These are phyloP conservation scores for Pichia sp. DNA, from an alignment of 1,139 yeast species.

Conservation along the genomic window DNA sequence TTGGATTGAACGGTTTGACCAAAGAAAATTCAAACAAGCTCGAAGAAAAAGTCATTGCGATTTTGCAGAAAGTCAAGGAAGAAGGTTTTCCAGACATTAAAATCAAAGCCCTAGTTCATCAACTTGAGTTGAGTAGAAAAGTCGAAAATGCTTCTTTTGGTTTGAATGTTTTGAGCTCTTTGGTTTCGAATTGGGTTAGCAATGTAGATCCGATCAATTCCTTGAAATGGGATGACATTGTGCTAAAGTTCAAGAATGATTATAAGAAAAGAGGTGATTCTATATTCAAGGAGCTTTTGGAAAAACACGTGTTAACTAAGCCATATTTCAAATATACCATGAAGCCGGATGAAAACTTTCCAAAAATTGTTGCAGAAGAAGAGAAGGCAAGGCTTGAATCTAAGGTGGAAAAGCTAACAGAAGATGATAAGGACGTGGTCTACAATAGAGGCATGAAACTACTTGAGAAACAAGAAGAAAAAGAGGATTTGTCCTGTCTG, in stretches of 20 bases:
- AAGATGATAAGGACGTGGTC: conserved; percentile 54
- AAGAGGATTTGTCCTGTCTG: conserved; percentile 71
- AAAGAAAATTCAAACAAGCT: conserved; percentile 42
- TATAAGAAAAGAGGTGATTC: conserved; percentile 49
- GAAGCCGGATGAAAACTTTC: conserved; percentile 62
- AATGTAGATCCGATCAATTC: conserved; percentile 64
- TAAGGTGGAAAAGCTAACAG: conserved; percentile 44
- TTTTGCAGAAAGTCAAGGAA: conserved; percentile 43
- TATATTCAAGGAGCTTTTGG: conserved; percentile 56
- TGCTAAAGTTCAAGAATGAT: conserved; percentile 58
- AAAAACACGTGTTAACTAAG: conserved; percentile 44
- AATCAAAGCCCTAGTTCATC: conserved; percentile 82
- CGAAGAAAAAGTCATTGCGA: conserved; percentile 42
- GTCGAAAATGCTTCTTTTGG: conserved; percentile 93
- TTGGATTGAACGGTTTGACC: conserved; percentile 79
- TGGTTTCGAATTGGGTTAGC: conserved; percentile 83
- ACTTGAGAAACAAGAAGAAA: conserved; percentile 57
- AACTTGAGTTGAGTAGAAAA: conserved; percentile 75
- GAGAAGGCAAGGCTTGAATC: conserved; percentile 51
- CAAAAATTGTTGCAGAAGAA: conserved; percentile 43
- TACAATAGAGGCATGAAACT: conserved; percentile 56
- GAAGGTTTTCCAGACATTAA: conserved; percentile 54
- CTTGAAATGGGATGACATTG: conserved; percentile 59
- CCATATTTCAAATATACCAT: conserved; percentile 70
- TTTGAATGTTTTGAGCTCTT: conserved; percentile 63